Evolutionary conservation across 2,329 filamentous ascomycete species (phyloP), one percentile per base, ranked within the genome.

Genomic region (Fusarium camptoceras): DNA sequence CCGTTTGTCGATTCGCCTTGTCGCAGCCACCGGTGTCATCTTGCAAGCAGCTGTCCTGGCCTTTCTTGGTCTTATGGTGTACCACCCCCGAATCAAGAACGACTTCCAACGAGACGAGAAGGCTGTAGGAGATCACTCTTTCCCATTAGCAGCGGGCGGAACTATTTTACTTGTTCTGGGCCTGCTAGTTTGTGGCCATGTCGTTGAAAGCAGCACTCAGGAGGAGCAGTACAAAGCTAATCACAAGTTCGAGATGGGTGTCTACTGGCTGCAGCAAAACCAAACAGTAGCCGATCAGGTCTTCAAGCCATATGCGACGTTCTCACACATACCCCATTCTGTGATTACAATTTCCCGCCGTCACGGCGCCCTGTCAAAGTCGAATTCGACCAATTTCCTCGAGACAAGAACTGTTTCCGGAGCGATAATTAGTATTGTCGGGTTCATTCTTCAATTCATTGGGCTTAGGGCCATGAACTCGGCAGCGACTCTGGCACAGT

Each of bases 401-500:
- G n/a, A n/a, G n/a, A n/a, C n/a, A n/a, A n/a, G n/a, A n/a, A n/a
- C n/a, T n/a, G n/a, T n/a, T n/a, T n/a, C n/a, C n/a, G n/a, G n/a
- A n/a, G n/a, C n/a, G n/a, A n/a, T n/a, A n/a, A 25, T 42, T 5
- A 42, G 43, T 4, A 5, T 66, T 0, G 4, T 6, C 0, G 64
- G 59, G 2, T 66, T 66, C 4, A 7, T 66, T 0, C 9, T 64
- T 0, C 59, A 66, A 2, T 66, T 66, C 3, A 64, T 66, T 8
- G 64, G 64, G 0, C 37, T 64, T 0, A 47, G 64, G 5, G 54
- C 24, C 6, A 66, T 66, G 64, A 49, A 66, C 20, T 66, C 46
- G 8, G 22, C 37, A 1, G 63, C 63, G 2, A 37, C 48, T 1
- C 20, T 66, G 5, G 31, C 37, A 0, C 63, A 66, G 6, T 54